Evolutionary conservation across 2,329 filamentous ascomycete genomes (phyloP).

Genomic region (Parafenestella ontariensis): DNA sequence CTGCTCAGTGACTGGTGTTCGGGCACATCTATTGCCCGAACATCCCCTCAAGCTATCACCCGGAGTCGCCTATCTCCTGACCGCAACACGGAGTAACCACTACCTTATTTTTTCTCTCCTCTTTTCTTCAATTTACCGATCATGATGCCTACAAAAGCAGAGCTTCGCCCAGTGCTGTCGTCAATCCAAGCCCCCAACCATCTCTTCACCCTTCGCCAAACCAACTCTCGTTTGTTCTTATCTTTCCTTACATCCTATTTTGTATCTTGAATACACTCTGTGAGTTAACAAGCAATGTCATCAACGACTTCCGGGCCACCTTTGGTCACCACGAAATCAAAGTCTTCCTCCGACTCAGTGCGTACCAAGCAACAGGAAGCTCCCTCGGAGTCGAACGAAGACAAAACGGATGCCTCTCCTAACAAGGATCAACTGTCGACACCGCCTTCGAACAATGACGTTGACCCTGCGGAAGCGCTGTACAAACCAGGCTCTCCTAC

Average conservation of each 20-base stretch:
- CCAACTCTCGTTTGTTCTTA: too few species aligned
- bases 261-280: too few species aligned
- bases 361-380: background rate
- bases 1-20: too few species aligned
- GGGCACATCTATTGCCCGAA: conserved; percentile 10
- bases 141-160: background rate
- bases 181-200: background rate
- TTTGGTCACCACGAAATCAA: background rate
- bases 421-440: background rate
- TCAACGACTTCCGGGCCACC: background rate
- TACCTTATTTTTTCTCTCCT: background rate
- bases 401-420: background rate
- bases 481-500: conserved; percentile 33
- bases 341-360: background rate
- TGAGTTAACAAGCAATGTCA: background rate
- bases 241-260: too few species aligned
- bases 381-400: background rate
- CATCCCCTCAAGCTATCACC: background rate
- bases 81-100: background rate
- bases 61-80: background rate
- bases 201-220: background rate
- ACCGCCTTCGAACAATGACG: conserved; percentile 2
- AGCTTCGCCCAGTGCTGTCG: background rate
- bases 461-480: conserved; percentile 25
- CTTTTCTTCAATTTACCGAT: background rate